Conservation (phyloP, 1,284 basidiomycete species). For the Veloporphyrellus conicus region DNA sequence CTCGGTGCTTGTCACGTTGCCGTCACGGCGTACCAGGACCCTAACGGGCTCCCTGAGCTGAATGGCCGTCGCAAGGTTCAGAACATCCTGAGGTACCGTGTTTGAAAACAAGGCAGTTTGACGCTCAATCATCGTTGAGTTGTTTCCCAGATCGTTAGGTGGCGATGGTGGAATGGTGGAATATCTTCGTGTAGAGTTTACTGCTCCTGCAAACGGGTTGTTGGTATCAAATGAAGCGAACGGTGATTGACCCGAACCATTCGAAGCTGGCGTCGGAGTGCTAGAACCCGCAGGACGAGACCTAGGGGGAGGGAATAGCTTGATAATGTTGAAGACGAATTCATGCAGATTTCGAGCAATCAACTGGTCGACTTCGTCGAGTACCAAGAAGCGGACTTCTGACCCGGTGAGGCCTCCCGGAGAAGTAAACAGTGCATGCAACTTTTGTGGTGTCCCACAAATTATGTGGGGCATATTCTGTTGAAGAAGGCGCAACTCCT, state of each 20-base stretch:
- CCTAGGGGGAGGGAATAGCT: slow-evolving; percentile 81
- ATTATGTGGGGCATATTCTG: slow-evolving; percentile 93
- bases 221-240: slow-evolving; percentile 53
- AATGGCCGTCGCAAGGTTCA: slow-evolving; percentile 83
- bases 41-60: slow-evolving; percentile 92
- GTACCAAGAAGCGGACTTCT: slow-evolving; percentile 86
- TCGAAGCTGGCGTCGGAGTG: slow-evolving; percentile 39
- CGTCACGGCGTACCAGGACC: slow-evolving; percentile 93
- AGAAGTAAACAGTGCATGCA: slow-evolving; percentile 88
- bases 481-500: slow-evolving; percentile 79
- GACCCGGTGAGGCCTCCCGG: slow-evolving; percentile 70
- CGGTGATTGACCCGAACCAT: slow-evolving; percentile 35
- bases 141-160: slow-evolving; percentile 32
- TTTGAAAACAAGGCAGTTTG: slow-evolving; percentile 97
- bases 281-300: slow-evolving; percentile 52
- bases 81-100: slow-evolving; percentile 89
- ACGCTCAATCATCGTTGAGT: slow-evolving; percentile 58
- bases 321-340: slow-evolving; percentile 88
- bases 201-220: slow-evolving; percentile 44
- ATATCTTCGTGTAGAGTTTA: slow-evolving; percentile 53
- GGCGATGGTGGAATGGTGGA: slow-evolving; percentile 53
- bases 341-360: slow-evolving; percentile 96
- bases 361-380: slow-evolving; percentile 97
- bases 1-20: slow-evolving; percentile 73
- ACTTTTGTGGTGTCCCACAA: slow-evolving; percentile 94